Evolutionary conservation across 2,329 filamentous ascomycete genomes (phyloP).

Genomic region (Colletotrichum tofieldiae): DNA sequence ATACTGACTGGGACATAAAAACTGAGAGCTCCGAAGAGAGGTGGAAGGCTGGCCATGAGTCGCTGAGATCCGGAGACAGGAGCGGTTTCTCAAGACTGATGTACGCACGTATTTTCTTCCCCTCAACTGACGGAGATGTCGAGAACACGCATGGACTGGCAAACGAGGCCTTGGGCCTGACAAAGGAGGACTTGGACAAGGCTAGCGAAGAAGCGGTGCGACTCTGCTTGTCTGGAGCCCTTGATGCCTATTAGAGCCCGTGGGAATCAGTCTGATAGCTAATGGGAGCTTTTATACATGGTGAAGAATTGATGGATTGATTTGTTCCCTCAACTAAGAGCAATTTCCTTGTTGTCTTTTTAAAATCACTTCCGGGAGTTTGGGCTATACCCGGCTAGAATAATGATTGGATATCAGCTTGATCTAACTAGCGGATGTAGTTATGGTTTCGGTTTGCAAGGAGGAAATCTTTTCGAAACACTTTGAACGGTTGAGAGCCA

Average conservation of each 20-base stretch:
- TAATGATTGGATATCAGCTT: too few species aligned
- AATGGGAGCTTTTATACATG: not conserved
- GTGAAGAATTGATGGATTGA: too few species aligned
- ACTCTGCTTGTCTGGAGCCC: conserved; percentile 47
- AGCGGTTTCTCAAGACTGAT: conserved; percentile 65
- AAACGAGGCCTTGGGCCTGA: conserved; percentile 71
- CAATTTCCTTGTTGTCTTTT: too few species aligned
- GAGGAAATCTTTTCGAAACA: too few species aligned
- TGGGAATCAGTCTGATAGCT: too few species aligned
- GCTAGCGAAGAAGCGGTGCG: conserved; percentile 65
- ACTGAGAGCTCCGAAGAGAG: conserved; percentile 63
- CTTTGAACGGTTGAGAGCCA: too few species aligned
- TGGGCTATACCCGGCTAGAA: too few species aligned
- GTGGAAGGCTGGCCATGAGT: conserved; percentile 62
- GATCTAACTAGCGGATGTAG: too few species aligned
- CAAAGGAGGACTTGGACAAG: conserved; percentile 72
- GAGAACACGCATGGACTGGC: conserved; percentile 53
- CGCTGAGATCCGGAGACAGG: conserved; percentile 57
- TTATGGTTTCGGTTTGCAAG: too few species aligned
- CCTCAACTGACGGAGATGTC: conserved; percentile 58
- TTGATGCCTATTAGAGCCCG: not conserved
- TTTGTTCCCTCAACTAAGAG: not conserved
- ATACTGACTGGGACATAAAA: conserved; percentile 73
- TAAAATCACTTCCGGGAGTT: too few species aligned
- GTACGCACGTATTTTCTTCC: conserved; percentile 71